Evolutionary conservation across 106 monocot species (phyloP).

Genomic region (Ottelia alismoides): DNA sequence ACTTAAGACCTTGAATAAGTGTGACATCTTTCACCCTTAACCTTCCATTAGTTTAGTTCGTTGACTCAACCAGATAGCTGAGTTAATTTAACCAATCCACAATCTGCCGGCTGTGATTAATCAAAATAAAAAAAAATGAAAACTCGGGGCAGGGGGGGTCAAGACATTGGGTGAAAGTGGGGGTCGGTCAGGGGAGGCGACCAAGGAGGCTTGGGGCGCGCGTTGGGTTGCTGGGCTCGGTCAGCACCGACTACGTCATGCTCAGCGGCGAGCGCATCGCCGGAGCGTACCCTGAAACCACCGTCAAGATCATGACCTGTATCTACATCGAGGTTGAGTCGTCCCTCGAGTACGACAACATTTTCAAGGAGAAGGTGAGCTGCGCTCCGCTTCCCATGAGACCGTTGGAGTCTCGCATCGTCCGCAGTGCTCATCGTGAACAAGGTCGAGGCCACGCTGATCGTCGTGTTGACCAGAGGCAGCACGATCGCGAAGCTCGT

Average conservation of each 20-base stretch:
- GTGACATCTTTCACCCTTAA: no score
- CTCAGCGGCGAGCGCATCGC: conserved; percentile 64
- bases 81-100: no score
- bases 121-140: no score
- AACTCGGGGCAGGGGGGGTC: no score
- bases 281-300: conserved; percentile 61
- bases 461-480: conserved; percentile 56
- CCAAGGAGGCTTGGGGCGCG: no score
- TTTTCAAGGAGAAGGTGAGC: conserved; percentile 38
- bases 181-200: no score
- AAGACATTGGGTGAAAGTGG: no score
- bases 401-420: conserved; percentile 56
- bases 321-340: conserved; percentile 56
- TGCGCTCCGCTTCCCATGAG: conserved; percentile 48
- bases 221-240: no score
- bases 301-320: conserved; percentile 63
- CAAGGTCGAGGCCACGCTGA: conserved; percentile 35
- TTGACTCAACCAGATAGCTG: no score
- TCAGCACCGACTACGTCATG: conserved; percentile 61
- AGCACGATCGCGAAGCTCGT: conserved; percentile 56
- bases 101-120: no score
- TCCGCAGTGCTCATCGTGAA: conserved; percentile 54
- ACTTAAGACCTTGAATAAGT: no score
- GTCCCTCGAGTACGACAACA: conserved; percentile 26
- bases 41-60: no score